These are phyloP conservation scores for Neoboletus brunneissimus DNA, from an alignment of 768 basidiomycete genomes.

Conservation along the genomic window DNA sequence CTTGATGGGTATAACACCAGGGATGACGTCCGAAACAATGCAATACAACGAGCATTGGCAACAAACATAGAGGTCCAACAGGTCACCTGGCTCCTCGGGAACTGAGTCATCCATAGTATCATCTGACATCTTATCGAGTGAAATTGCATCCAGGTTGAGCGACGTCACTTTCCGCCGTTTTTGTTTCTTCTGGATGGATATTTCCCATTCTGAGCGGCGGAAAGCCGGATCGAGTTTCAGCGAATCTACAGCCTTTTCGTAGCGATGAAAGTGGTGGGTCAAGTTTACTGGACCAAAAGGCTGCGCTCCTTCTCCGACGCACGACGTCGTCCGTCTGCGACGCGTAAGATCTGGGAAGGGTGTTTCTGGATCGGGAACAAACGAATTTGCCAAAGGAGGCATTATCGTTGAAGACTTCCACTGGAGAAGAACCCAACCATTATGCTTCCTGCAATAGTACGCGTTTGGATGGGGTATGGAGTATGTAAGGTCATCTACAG, in stretches of 20 bases:
- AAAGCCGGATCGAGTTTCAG: slow-evolving; percentile 61
- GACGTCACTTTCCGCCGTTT: slow-evolving; percentile 51
- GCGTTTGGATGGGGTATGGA: slow-evolving; percentile 80
- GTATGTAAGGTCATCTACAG: slow-evolving; percentile 61
- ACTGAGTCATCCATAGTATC: slow-evolving; percentile 32
- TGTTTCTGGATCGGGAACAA: slow-evolving; percentile 37
- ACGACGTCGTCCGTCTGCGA: slow-evolving; percentile 48
- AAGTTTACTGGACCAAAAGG: slow-evolving; percentile 48
- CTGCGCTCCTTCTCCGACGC: slow-evolving; percentile 51
- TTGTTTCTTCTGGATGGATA: slow-evolving; percentile 47
- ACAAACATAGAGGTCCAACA: slow-evolving; percentile 78
- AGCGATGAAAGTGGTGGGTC: slow-evolving; percentile 82
- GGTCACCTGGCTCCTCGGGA: slow-evolving; percentile 44
- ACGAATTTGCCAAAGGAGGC: slow-evolving; percentile 60
- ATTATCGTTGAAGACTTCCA: slow-evolving; percentile 63
- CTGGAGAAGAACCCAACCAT: slow-evolving; percentile 75
- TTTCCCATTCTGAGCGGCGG: slow-evolving; percentile 59
- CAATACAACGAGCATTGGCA: slow-evolving; percentile 81
- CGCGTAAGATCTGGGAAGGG: slow-evolving; percentile 56
- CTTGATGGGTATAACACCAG: slow-evolving; percentile 67
- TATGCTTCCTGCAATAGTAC: slow-evolving; percentile 79
- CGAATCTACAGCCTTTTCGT: slow-evolving; percentile 68
- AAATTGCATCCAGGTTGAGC: slow-evolving; percentile 31
- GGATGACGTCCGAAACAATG: slow-evolving; percentile 64
- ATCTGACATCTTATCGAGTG: slow-evolving; percentile 25